Percentiles rank a stretch among this genome's conserved stretches.
Evolutionary conservation across 2,329 filamentous ascomycete genomes (phyloP).

Genomic region (Sporothrix humicola): DNA sequence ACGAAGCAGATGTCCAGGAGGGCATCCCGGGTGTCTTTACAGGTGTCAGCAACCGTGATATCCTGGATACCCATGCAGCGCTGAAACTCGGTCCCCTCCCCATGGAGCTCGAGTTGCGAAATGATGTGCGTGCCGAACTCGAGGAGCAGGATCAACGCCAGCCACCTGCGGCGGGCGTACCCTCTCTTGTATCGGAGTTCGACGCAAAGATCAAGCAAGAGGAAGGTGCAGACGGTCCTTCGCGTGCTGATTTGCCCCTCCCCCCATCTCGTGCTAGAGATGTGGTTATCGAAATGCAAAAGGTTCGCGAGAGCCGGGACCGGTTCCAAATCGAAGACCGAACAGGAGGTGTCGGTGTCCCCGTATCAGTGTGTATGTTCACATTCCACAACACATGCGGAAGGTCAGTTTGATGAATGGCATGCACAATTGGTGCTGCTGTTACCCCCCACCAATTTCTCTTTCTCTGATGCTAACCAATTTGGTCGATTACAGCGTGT

Average conservation of each 20-base stretch:
- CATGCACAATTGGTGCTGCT: not conserved
- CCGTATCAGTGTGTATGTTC: conserved; percentile 92
- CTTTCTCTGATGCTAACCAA: not conserved
- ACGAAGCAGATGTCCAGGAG: conserved; percentile 67
- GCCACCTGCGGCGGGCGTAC: conserved; percentile 71
- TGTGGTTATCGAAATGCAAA: conserved; percentile 91
- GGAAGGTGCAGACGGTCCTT: conserved; percentile 82
- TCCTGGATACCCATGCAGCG: conserved; percentile 60
- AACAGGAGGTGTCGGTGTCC: conserved; percentile 81
- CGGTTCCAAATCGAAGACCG: conserved; percentile 85
- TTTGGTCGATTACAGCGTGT: conserved; percentile 62
- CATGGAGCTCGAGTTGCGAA: conserved; percentile 80
- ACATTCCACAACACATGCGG: conserved; percentile 97
- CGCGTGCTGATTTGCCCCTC: conserved; percentile 78
- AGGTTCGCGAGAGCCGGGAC: conserved; percentile 90
- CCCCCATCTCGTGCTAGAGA: conserved; percentile 88
- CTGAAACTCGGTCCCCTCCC: conserved; percentile 82
- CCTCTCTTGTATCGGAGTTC: conserved; percentile 83
- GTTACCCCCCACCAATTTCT: not conserved
- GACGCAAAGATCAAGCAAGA: conserved; percentile 88
- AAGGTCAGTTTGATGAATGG: conserved; percentile 61
- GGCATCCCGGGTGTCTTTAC: conserved; percentile 68
- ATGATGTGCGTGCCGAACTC: conserved; percentile 85
- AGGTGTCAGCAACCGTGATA: conserved; percentile 65
- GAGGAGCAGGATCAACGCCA: conserved; percentile 82